Base-by-base conservation (phyloP, 768 basidiomycete genomes). In the Lanmaoa rubissima region DNA sequence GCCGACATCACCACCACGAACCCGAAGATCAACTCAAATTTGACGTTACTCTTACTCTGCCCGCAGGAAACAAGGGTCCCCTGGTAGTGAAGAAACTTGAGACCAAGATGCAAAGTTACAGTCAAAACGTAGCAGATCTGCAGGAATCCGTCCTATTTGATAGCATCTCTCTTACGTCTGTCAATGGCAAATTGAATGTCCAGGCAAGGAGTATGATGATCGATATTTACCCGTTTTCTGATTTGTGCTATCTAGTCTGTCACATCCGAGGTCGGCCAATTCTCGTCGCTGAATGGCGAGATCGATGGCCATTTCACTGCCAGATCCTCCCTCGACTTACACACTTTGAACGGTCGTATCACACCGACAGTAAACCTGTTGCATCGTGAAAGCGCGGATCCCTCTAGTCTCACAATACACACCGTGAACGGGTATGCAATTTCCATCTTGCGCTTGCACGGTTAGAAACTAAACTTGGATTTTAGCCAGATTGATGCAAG, bases 301-400 rank as follows among this genome's bases (percentile, higher is more conserved):
- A 81, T 87, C 35, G 61, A 57, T 3, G 84, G 85, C 3, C 58
- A 54, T 17, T 81, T 76, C 66, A 73, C 73, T 28, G 68, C 71
- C 4, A 63, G 69, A 14, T 67, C 73, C 1, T 67, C 68, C 4
- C 69, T 86, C 28, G 46, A 39, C 11, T 57, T 81, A 26, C 28
- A 41, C 17, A 75, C 74, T n/a, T 60, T 73, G 21, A 82, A 84
- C 58, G 72, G 68, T 0, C 63, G 46, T 5, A 78, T 86, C 58
- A 48, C 64, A 4, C 72, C 73, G 0, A 63, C 68, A 34, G 77
- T 82, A 32, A 69, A 65, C 31, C 52, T 84, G 43, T 42, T 64
- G 14, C 75, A 74, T 49, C 59, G 59, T 11, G 57, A 67, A 31
- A 48, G 62, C 55, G 48, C 51, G 8, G 53, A 65, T 21, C 53